Base-by-base conservation (phyloP, 1,284 basidiomycete genomes). In the Anthracocystis walkeri region DNA sequence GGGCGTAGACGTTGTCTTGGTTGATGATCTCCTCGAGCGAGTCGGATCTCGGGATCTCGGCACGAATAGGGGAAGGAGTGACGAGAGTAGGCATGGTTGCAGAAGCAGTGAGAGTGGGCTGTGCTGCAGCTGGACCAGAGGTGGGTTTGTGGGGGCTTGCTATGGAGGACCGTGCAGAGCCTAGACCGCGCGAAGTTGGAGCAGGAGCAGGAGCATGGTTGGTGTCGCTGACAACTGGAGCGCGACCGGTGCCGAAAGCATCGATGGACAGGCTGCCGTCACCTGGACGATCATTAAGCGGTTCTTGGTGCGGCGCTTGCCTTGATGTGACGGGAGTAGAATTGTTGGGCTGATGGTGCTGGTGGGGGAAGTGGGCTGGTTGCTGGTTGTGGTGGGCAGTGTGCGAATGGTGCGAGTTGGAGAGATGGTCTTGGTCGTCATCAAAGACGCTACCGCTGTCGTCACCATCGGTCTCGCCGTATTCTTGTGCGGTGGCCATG, bases 191-290 rank as follows among this genome's bases (percentile, higher is more conserved):
- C 18, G 46, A 48, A 31, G 46, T 27, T n/a, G 29, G 8, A 8
- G 46, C 16, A 31, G 46, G 14, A 14, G 29, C 14, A 8, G 40
- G 11, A 23, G 33, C 49, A 25, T 48, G 31, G 10, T 52, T 48
- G 5, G 18, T 7, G 12, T 57, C 70, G 31, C 50, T 56, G 33
- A 69, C 50, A 14, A 54, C 23, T 12, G 54, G 55, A 18, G 51
- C 25, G 7, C 29, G 58, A 21, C 63, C 67, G 6, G 16, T 50
- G 35, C 54, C 67, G 45, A 72, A 72, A 33, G 65, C 68, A 20
- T 81, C 80, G 23, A 81, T 73, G 11, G 78, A 77, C 20, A 82
- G 71, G 38, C 66, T 73, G 38, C 80, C 80, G 6, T 75, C 77
- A 16, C 80, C 80, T 2, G 76, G 78, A 31, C 67, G 77, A 53